Evolutionary conservation across 306 rosid genomes (phyloP).

Genomic region (Benincasa hispida): DNA sequence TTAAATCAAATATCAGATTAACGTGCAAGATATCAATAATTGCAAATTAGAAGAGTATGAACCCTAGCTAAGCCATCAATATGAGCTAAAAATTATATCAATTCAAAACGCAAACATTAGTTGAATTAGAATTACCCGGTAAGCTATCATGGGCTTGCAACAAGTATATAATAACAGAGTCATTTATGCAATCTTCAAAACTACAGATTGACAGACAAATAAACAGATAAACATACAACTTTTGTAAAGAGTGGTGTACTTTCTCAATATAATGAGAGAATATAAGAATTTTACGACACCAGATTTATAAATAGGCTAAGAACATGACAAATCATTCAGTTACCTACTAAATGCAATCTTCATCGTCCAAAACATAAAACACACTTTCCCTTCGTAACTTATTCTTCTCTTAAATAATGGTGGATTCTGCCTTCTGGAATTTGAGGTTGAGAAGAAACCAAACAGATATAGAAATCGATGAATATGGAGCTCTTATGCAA

Average conservation of each 20-base stretch:
- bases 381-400: not conserved
- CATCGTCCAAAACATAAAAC: not conserved
- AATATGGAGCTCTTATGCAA: too few relatives aligned
- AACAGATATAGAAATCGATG: too few relatives aligned
- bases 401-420: not conserved
- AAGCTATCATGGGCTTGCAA: not conserved
- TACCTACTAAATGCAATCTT: not conserved
- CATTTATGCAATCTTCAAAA: not conserved
- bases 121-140: not conserved
- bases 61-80: not conserved
- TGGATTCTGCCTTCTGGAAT: not conserved
- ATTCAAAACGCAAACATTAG: not conserved
- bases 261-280: not conserved
- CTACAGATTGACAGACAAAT: not conserved
- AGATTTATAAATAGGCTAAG: not conserved
- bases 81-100: not conserved
- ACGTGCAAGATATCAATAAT: not conserved
- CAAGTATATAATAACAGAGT: too few relatives aligned
- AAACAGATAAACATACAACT: not conserved
- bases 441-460: too few relatives aligned
- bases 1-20: not conserved
- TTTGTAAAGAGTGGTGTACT: not conserved
- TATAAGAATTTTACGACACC: not conserved
- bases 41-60: not conserved
- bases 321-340: not conserved